phyloP scores from a whole-genome alignment of 73 alveolate species.

The Uronychia setigera region DNA sequence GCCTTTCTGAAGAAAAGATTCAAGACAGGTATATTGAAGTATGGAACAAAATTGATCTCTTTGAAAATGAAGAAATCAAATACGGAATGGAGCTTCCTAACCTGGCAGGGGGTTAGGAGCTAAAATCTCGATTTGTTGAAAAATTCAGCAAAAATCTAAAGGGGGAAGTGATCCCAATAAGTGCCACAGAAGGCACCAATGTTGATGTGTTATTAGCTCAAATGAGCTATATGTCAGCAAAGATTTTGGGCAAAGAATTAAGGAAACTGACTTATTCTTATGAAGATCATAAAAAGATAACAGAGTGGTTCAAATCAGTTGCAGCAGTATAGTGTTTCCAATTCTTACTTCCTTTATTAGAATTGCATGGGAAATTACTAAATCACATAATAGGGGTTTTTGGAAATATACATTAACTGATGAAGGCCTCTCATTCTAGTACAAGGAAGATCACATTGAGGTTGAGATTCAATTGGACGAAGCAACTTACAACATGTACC shows the following conservation, averaged over 20 bases:
- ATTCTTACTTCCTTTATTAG: too few species aligned
- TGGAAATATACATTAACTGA: too few species aligned
- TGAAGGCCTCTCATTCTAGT: conserved; percentile 31
- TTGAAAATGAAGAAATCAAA: conserved; percentile 9
- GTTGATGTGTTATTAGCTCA: conserved; percentile 6
- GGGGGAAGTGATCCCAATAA: conserved; percentile 1
- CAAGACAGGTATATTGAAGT: conserved; percentile 77
- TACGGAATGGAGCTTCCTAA: neutral
- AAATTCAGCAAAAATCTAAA: neutral
- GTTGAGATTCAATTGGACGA: conserved; percentile 47
- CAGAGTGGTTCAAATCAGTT: conserved; percentile 40
- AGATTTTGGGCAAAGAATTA: conserved; percentile 28
- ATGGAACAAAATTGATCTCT: conserved; percentile 88
- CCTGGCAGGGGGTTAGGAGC: neutral
- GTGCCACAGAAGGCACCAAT: conserved; percentile 27
- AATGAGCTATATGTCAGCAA: conserved; percentile 7
- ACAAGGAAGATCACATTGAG: conserved; percentile 27
- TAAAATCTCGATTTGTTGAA: neutral
- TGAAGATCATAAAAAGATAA: conserved; percentile 27
- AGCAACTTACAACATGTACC: conserved; percentile 25
- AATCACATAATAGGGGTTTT: too few species aligned
- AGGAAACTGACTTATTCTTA: conserved; percentile 15
- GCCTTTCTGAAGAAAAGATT: conserved; percentile 59
- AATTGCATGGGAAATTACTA: too few species aligned
- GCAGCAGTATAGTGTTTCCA: too few species aligned